phyloP scores from a whole-genome alignment of 257 asterid genomes.

The Solanum chmielewskii region DNA sequence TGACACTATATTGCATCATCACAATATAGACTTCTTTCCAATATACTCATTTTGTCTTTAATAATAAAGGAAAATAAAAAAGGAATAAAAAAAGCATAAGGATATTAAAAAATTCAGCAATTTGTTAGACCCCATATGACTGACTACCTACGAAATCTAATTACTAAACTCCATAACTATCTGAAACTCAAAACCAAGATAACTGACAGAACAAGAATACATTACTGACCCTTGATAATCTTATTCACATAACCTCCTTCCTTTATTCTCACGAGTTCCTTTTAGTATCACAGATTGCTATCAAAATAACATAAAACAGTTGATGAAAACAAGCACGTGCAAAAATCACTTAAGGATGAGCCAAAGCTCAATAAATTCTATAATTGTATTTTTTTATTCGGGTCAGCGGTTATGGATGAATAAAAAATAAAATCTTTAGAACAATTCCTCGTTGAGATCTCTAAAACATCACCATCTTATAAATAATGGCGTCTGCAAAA shows the following conservation, averaged over 20 bases:
- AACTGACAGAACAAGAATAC: not conserved
- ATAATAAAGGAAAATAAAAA: no score
- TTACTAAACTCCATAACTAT: not conserved
- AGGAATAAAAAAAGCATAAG: no score
- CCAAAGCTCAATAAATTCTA: not conserved
- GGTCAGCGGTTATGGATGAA: not conserved
- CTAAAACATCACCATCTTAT: not conserved
- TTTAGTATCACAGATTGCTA: not conserved
- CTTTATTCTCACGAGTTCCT: not conserved
- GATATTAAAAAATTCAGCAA: no score
- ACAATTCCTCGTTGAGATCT: not conserved
- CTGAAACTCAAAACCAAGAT: not conserved
- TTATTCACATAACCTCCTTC: not conserved
- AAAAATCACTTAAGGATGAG: not conserved
- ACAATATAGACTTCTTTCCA: no score
- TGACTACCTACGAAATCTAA: no score
- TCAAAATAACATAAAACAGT: not conserved
- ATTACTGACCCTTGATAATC: not conserved
- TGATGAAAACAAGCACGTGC: not conserved
- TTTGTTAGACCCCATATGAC: no score
- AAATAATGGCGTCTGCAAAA: not conserved
- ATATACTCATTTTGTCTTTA: no score
- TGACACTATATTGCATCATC: no score
- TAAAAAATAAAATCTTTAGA: not conserved
- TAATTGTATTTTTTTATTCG: not conserved